Conservation (phyloP, 164 flowering plant species). For the Umbellularia californica region DNA sequence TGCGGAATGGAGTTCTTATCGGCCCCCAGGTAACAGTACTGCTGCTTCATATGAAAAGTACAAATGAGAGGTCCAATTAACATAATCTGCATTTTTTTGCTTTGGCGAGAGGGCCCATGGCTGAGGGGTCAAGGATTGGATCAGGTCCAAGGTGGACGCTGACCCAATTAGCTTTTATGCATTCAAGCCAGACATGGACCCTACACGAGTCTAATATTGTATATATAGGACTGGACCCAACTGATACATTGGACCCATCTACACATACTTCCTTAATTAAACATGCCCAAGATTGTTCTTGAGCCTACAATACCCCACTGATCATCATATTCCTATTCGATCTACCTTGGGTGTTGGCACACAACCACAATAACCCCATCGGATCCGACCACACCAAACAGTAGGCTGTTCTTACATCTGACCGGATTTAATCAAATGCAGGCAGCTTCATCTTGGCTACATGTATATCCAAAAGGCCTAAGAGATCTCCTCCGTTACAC, state of each 20-base stretch:
- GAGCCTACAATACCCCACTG: neutral
- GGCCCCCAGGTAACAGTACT: neutral
- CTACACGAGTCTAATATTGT: neutral
- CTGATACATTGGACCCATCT: too few relatives aligned
- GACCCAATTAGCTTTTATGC: neutral
- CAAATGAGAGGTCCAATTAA: neutral
- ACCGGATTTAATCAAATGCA: conserved; percentile 5
- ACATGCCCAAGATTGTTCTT: neutral
- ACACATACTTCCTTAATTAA: neutral
- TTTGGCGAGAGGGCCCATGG: neutral
- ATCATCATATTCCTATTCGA: neutral
- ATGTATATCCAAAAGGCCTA: conserved; percentile 41
- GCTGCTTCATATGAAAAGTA: neutral
- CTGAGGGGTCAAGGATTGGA: neutral
- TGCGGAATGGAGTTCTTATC: neutral
- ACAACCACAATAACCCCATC: neutral
- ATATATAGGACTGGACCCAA: too few relatives aligned
- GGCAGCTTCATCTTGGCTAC: conserved; percentile 28
- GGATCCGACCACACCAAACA: too few relatives aligned
- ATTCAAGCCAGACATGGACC: neutral
- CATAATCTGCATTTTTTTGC: neutral
- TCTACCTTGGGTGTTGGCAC: neutral
- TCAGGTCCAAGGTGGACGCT: neutral
- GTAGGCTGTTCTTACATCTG: neutral
- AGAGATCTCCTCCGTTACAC: conserved; percentile 27